Evolutionary conservation across 163 green algal species (phyloP).

Genomic region (Prototheca wickerhamii): DNA sequence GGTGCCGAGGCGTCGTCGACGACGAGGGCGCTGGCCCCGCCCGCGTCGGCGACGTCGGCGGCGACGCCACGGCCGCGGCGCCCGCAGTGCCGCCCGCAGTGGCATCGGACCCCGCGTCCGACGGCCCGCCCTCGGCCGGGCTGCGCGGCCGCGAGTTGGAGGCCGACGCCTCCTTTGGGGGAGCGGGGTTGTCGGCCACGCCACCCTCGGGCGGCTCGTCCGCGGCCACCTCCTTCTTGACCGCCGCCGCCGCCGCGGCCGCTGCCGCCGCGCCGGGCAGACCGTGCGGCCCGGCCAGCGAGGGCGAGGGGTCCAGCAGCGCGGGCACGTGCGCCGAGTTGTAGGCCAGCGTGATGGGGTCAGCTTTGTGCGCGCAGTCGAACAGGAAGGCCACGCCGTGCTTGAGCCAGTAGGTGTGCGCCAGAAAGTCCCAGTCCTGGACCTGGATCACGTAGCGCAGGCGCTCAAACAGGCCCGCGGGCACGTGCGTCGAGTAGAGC

Average conservation of each 20-base stretch:
- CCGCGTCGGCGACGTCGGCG: background rate
- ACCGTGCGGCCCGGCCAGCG: background rate
- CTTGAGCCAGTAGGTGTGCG: slow-evolving; percentile 84
- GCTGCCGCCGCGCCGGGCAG: background rate
- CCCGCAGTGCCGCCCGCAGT: background rate
- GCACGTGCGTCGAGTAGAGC: slow-evolving; percentile 69
- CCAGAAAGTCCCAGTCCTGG: slow-evolving; percentile 89
- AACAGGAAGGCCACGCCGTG: slow-evolving; percentile 54
- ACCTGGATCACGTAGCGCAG: slow-evolving; percentile 82
- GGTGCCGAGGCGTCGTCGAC: background rate
- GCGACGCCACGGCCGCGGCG: background rate
- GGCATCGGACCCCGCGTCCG: background rate
- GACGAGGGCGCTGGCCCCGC: background rate
- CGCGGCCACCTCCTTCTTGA: background rate
- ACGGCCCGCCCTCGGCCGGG: background rate
- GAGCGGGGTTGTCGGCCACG: background rate
- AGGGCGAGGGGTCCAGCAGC: slow-evolving; percentile 18
- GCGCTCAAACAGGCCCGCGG: slow-evolving; percentile 66
- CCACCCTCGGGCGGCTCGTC: background rate
- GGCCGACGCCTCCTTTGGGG: background rate
- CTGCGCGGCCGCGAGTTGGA: no score
- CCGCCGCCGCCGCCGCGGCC: background rate
- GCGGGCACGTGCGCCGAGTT: slow-evolving; percentile 32
- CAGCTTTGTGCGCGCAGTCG: slow-evolving; percentile 19
- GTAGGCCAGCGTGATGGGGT: slow-evolving; percentile 32